Evolutionary conservation across 805 yeast species (phyloP).

Genomic region (Hanseniaspora vineae): DNA sequence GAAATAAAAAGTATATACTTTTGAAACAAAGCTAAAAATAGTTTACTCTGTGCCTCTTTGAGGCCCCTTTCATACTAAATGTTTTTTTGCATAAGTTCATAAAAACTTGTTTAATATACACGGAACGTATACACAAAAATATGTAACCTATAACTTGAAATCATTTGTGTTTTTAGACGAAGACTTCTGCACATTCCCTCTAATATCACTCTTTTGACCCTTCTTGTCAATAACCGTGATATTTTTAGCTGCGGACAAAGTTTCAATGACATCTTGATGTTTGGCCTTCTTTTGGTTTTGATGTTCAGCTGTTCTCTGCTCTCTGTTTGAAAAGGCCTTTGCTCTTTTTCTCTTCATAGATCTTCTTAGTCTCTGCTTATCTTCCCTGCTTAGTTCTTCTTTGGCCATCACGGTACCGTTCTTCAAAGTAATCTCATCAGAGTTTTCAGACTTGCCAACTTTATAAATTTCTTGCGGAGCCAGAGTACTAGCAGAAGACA

Average conservation of each 20-base stretch:
- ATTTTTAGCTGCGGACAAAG: slow-evolving; percentile 52
- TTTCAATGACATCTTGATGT: slow-evolving; percentile 52
- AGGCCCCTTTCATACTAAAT: no score
- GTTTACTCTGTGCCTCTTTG: no score
- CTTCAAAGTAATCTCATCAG: slow-evolving; percentile 54
- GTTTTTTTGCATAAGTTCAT: no score
- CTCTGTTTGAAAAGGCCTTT: slow-evolving; percentile 29
- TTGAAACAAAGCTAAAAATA: no score
- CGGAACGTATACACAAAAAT: not conserved
- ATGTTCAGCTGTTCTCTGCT: slow-evolving; percentile 13
- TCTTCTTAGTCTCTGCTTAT: slow-evolving; percentile 75
- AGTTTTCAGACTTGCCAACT: slow-evolving; percentile 31
- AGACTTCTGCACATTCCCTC: slow-evolving; percentile 46
- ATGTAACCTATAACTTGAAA: slow-evolving; percentile 16
- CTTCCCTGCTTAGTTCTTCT: slow-evolving; percentile 72
- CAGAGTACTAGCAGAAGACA: slow-evolving; percentile 57
- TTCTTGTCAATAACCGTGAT: slow-evolving; percentile 64
- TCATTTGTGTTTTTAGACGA: slow-evolving; percentile 9
- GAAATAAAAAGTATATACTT: not conserved
- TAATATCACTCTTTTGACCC: slow-evolving; percentile 63
- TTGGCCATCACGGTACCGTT: slow-evolving; percentile 73
- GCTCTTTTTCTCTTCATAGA: slow-evolving; percentile 73
- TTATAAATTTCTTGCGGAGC: slow-evolving; percentile 93
- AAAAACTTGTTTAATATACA: not conserved
- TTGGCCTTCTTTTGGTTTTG: slow-evolving; percentile 35